Conservation (phyloP, 2,329 filamentous ascomycete genomes). For the Ophiocordyceps camponoti-leonardi region DNA sequence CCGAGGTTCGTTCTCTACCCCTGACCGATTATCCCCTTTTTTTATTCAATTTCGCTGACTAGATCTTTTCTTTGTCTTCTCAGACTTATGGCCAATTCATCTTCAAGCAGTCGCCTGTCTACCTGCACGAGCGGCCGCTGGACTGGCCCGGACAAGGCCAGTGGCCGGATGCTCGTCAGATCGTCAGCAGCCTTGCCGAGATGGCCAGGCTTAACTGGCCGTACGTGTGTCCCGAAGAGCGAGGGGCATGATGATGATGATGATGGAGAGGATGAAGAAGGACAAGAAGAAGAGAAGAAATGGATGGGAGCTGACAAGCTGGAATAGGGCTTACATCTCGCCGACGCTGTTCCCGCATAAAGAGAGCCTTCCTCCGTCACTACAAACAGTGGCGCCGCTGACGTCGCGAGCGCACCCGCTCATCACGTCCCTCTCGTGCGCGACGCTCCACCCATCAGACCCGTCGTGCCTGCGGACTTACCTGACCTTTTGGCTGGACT, state of each 20-base stretch:
- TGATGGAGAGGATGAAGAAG: no score
- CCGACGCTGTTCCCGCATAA: slow-evolving; percentile 72
- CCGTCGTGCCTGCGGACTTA: slow-evolving; percentile 81
- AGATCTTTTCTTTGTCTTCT: background rate
- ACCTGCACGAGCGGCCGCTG: slow-evolving; percentile 56
- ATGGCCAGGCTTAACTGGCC: slow-evolving; percentile 78
- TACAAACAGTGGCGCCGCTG: slow-evolving; percentile 57
- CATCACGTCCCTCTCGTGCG: slow-evolving; percentile 73
- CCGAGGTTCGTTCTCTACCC: slow-evolving; percentile 27
- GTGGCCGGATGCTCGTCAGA: slow-evolving; percentile 62
- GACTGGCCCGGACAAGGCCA: slow-evolving; percentile 46
- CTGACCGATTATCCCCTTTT: background rate
- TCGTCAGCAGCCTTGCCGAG: slow-evolving; percentile 65
- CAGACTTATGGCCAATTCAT: slow-evolving; percentile 24
- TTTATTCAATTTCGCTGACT: background rate
- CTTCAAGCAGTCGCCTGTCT: slow-evolving; percentile 60
- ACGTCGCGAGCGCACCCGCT: slow-evolving; percentile 74
- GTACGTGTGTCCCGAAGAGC: slow-evolving; percentile 28
- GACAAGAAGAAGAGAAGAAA: background rate
- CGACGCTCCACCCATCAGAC: slow-evolving; percentile 71
- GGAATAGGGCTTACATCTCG: slow-evolving; percentile 51
- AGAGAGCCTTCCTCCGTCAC: slow-evolving; percentile 44
- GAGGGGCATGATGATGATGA: no score
- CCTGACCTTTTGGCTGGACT: slow-evolving; percentile 69
- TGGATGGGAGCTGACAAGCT: slow-evolving; percentile 3